Conservation (phyloP, 345 rosid genomes). For the Erysimum cheiranthoides region DNA sequence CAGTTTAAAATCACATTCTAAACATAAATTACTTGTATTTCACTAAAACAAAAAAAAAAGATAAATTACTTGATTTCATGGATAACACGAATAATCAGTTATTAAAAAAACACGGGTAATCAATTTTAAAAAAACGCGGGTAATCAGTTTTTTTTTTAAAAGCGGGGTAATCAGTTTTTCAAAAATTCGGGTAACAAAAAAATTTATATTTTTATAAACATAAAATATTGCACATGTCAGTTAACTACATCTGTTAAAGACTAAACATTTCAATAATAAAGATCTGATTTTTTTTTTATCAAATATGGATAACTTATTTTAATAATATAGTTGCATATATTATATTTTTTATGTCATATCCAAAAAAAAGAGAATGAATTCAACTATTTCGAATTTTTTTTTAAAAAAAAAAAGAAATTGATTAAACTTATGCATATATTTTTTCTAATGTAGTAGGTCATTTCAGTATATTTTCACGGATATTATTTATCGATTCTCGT, state of each 20-base stretch:
- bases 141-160: too few relatives aligned
- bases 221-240: neutral
- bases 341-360: neutral
- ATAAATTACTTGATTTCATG: neutral
- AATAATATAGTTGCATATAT: neutral
- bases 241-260: neutral
- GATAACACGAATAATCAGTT: neutral
- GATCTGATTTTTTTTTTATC: neutral
- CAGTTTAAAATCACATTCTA: neutral
- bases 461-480: neutral
- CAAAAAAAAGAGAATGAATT: neutral
- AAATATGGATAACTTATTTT: neutral
- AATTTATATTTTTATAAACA: neutral
- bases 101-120: neutral
- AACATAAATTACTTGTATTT: neutral
- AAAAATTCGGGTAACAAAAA: too few relatives aligned
- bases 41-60: neutral
- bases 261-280: neutral
- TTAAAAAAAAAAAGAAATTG: neutral
- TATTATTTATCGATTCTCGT: neutral
- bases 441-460: too few relatives aligned
- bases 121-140: too few relatives aligned
- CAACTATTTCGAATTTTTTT: neutral
- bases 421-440: too few relatives aligned
- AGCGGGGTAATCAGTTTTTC: neutral